phyloP scores from a whole-genome alignment of 768 basidiomycete genomes.

The Sutorius australiensis region DNA sequence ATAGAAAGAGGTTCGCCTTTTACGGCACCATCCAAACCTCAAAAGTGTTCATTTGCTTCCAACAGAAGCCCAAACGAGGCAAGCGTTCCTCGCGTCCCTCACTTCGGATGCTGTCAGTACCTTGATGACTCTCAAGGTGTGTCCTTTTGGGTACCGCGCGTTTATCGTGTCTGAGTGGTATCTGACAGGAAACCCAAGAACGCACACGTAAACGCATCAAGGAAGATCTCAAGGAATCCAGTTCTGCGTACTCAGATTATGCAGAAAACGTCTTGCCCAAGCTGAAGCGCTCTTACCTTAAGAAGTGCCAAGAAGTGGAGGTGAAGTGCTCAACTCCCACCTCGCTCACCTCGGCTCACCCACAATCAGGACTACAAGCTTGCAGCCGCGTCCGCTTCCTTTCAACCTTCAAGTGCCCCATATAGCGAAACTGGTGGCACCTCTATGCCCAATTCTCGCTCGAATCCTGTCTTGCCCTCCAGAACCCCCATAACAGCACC shows the following conservation, averaged over 20 bases:
- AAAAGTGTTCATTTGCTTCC: constrained; percentile 6
- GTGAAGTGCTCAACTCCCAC: constrained; percentile 36
- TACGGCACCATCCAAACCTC: neutral
- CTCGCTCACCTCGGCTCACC: constrained; percentile 8
- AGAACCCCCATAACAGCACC: constrained; percentile 63
- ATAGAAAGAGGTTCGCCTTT: constrained; percentile 64
- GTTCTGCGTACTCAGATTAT: constrained; percentile 74
- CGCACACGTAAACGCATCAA: constrained; percentile 89
- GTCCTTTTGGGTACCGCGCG: neutral
- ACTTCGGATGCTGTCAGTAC: constrained; percentile 69
- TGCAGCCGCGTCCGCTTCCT: constrained; percentile 37
- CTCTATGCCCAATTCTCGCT: constrained; percentile 38
- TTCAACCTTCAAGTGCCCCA: constrained; percentile 28
- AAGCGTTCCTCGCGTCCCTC: constrained; percentile 73
- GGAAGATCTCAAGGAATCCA: constrained; percentile 83
- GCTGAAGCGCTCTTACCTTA: constrained; percentile 73
- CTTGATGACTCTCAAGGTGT: constrained; percentile 63
- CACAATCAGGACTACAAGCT: constrained; percentile 58
- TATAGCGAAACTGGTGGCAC: constrained; percentile 30
- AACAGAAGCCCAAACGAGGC: constrained; percentile 76
- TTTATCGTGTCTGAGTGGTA: neutral
- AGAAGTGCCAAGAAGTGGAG: constrained; percentile 87
- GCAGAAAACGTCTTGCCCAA: constrained; percentile 77
- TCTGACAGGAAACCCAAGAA: constrained; percentile 76
- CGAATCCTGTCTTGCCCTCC: constrained; percentile 43